Evolutionary conservation across 139 green algal species (phyloP), one percentile per base, ranked within the genome.

Genomic region (Picochlorum sp.): DNA sequence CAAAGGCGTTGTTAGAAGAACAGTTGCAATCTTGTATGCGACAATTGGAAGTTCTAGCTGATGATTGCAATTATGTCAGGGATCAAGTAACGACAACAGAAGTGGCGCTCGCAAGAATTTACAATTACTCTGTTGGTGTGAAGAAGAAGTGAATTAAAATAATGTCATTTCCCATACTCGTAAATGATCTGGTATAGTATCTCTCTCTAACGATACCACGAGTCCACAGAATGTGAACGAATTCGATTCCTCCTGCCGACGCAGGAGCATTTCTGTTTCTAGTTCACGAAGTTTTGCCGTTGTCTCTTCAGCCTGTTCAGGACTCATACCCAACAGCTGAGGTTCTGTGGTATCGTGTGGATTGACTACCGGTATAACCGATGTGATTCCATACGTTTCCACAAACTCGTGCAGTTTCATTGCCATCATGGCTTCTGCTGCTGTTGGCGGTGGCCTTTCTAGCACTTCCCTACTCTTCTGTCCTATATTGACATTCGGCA

Each of bases 31-130:
- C 69, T 14, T 79, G 69, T 63, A 62, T 66, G 32, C 49, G 49
- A 20, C 75, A 82, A 45, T 51, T 86, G 26, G 45, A 68, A 28
- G 67, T 57, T 47, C 75, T 69, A 41, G 54, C 73, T 30, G 64
- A 38, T 23, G 79, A 87, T 34, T 49, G 80, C 38, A 72, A 80
- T 14, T 72, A 83, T 62, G 62, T 88, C 20, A 83, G 78, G 65
- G 84, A 90, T 64, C 78, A 77, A 50, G 68, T 86, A 44, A 90
- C 84, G 14, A 88, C 77, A 5, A 81, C 75, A 49, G 82, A 95
- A 73, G 79, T 93, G 2, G 86, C 62, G 75, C 83, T 92, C 21
- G 83, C 85, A 3, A 72, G 87, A 5, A 69, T 95, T 11, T 95
- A 92, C 69, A 95, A 95, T 65, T 85, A 75, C 21, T 83, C 89